Evolutionary conservation across 2,329 filamentous ascomycete species (phyloP), one percentile per base, ranked within the genome.

Genomic region (Pseudogymnoascus sp.): DNA sequence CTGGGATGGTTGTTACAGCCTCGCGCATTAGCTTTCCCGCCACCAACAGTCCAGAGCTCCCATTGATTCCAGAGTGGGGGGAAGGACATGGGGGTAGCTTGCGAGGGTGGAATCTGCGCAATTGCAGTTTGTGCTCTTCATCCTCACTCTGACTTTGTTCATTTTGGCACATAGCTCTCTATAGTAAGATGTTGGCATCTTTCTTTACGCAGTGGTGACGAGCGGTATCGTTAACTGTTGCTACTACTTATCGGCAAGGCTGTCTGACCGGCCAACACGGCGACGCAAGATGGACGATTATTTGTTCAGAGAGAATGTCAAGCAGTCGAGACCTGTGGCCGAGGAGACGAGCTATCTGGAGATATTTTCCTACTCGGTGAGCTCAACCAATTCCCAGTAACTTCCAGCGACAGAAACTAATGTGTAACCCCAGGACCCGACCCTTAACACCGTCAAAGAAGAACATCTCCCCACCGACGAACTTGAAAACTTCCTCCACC

Each of bases 401-500:
- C 7, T 38, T 8, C 19, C 29, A 60, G 21, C 26, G 19, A 21
- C 19, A 38, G 12, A 19, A 31, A n/a, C 63, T 63, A 8, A 55
- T 21, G 41, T 65, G 35, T 63, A 33, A 38, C 11, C 14, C 7
- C 12, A 73, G 71, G 69, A 73, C 66, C 65, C 70, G 37, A 55
- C 60, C 11, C 65, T 64, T 11, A 71, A 73, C 63, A 65, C 63
- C 2, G 60, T 68, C 33, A 71, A 73, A 62, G 70, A 73, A 61
- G 69, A 73, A 64, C 66, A 68, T 19, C 65, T 73, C 7, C 69
- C 68, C 11, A 59, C 65, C 3, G 70, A 72, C 65, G 71, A 73
- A 55, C 72, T 73, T 63, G 67, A 72, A 33, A 73, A 73, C 59
- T 73, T 69, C 55, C 66, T 73, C 7, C 63, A 72, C 43, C 68